Evolutionary conservation across 352 stramenopile genomes (phyloP).

Genomic region (Phytophthora gonapodyides): DNA sequence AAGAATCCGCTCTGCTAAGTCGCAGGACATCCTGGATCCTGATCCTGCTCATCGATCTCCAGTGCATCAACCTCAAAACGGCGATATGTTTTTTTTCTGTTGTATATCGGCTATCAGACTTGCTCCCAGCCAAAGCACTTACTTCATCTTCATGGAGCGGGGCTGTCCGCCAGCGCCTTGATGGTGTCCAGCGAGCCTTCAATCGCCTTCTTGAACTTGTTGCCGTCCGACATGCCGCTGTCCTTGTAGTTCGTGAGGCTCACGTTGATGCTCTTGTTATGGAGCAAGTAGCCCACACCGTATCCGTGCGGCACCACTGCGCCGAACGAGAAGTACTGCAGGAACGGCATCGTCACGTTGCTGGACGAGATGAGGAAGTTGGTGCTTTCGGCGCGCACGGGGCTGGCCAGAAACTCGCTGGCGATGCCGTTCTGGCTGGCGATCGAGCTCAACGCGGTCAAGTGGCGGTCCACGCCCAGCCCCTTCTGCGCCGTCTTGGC

Average conservation of each 20-base stretch:
- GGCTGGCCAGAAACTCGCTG: conserved; percentile 80
- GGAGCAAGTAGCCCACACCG: conserved; percentile 89
- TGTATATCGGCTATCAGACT: conserved; percentile 6
- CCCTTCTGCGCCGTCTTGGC: conserved; percentile 90
- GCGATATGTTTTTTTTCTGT: conserved; percentile 6
- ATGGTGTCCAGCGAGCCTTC: conserved; percentile 77
- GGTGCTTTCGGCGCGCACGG: conserved; percentile 75
- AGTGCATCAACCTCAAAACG: conserved; percentile 1
- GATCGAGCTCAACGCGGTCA: conserved; percentile 82
- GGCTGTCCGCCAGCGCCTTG: conserved; percentile 68
- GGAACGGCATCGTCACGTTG: conserved; percentile 90
- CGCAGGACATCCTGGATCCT: no score
- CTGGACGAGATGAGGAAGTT: conserved; percentile 92
- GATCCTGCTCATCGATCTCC: no score
- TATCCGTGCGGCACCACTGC: conserved; percentile 89
- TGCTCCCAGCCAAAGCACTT: background rate
- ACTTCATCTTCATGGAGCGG: conserved; percentile 35
- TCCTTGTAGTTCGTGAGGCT: conserved; percentile 89
- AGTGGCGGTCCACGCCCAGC: conserved; percentile 86
- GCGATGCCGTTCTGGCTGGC: conserved; percentile 60
- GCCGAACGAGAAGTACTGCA: conserved; percentile 92
- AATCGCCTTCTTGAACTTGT: conserved; percentile 72
- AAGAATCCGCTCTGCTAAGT: background rate
- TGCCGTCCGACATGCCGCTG: conserved; percentile 64
- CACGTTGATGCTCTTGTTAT: conserved; percentile 84